Percentiles rank a stretch among this genome's conserved stretches.
Evolutionary conservation across 805 yeast species (phyloP).

Genomic region (Yarrowia deformans): DNA sequence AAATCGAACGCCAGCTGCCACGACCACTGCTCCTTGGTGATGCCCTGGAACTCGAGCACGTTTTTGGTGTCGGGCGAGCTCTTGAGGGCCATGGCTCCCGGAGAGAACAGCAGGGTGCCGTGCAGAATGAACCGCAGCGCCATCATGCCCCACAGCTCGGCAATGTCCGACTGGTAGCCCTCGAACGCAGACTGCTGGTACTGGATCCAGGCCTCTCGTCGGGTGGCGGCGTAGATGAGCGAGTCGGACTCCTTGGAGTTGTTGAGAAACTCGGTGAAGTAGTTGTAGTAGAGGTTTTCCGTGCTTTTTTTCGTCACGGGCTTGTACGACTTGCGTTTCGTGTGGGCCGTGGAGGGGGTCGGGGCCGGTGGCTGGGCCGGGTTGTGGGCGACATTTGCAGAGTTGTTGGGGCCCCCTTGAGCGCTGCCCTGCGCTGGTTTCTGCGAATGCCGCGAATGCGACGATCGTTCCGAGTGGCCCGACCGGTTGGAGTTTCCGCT

Average conservation of each 20-base stretch:
- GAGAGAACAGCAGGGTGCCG: conserved; percentile 48
- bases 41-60: conserved; percentile 46
- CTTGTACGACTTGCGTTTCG: conserved; percentile 23
- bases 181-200: conserved; percentile 42
- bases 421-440: no score
- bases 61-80: conserved; percentile 21
- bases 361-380: neutral
- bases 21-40: conserved; percentile 48
- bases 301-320: conserved; percentile 24
- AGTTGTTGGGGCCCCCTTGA: no score
- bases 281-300: conserved; percentile 30
- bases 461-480: neutral
- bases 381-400: no score
- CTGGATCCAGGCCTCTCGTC: conserved; percentile 49
- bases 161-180: conserved; percentile 42
- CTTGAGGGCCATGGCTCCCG: conserved; percentile 41
- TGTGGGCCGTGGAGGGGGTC: neutral
- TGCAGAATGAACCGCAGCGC: conserved; percentile 46
- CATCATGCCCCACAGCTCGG: conserved; percentile 50
- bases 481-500: neutral
- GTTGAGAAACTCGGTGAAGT: conserved; percentile 41
- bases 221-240: conserved; percentile 46
- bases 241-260: conserved; percentile 45
- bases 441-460: conserved; percentile 11
- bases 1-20: conserved; percentile 50